These are phyloP conservation scores for Aspergillus fischeri DNA, from an alignment of 2,329 filamentous ascomycete species.

Conservation along the genomic window DNA sequence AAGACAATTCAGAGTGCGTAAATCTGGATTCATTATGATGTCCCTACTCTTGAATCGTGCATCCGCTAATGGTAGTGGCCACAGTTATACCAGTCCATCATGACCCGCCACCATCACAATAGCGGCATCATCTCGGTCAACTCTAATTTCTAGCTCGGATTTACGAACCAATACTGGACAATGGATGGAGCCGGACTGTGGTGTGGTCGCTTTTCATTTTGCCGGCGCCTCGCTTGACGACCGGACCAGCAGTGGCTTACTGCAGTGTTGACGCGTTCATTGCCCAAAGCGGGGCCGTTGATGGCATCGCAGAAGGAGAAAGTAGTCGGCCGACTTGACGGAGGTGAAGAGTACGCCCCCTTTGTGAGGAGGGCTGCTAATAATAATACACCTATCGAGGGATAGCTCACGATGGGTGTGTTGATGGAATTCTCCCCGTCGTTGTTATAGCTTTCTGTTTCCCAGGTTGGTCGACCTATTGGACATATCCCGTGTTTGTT, in stretches of 20 bases:
- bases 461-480: background rate
- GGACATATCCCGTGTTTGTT: background rate
- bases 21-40: background rate
- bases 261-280: background rate
- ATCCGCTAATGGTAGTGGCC: background rate
- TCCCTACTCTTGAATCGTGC: background rate
- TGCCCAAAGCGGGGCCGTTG: background rate
- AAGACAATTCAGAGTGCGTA: background rate
- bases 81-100: too few species aligned
- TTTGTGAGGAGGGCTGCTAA: background rate
- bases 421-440: background rate
- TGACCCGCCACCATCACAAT: background rate
- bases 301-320: background rate
- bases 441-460: background rate
- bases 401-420: background rate
- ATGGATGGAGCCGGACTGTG: too few species aligned
- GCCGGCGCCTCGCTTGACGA: background rate
- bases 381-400: background rate
- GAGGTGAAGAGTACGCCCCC: background rate
- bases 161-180: background rate
- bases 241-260: background rate
- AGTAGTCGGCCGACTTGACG: background rate
- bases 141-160: background rate
- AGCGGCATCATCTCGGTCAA: background rate
- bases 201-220: background rate